Base-by-base conservation (phyloP, 495 filamentous ascomycete species). In the Thermothielavioides terrestris region DNA sequence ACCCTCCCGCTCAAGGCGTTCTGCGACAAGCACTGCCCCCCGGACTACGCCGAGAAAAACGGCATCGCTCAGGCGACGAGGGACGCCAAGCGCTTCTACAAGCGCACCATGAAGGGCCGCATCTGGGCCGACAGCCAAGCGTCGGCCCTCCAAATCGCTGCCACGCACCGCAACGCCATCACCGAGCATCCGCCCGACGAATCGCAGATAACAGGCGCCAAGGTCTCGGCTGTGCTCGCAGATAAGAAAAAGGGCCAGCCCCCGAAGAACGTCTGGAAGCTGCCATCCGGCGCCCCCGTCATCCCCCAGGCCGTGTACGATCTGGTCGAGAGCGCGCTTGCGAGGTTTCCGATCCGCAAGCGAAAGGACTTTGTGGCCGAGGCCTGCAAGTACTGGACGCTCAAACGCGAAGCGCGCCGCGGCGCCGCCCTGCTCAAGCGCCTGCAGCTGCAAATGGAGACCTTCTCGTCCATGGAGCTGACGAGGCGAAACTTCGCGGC, bases 391-490 rank as follows among this genome's bases (percentile, higher is more conserved):
- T 99, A 96, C 67, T 99, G 92, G 92, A 97, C 92, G 0, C 70
- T 97, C 44, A 99, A 99, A 67, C 78, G 92, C 31, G 92, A 99
- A 65, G 86, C 91, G 35, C 77, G 92, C 30, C 77, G 92, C 52
- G 92, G 92, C 26, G 92, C 92, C 14, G 86, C 91, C 15, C 72
- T 97, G 35, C 75, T 99, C 42, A 95, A 95, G 68, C 81, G 92
- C 31, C 74, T 97, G 8, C 92, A 98, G 61, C 67, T 96, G 27
- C 90, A 95, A 65, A 84, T 89, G 79, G 91, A 95, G 61, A 84
- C 87, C 1, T 98, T 97, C 64, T 88, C 89, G 0, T 92, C 88
- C 0, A 92, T 95, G 83, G 94, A 99, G 67, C 85, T 99, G 56
- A 94, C 89, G 1, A 77, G 92, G 26, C 80, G 94, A 47, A 87